Evolutionary conservation across 73 alveolate species (phyloP).

Genomic region (Tetrahymena thermophila): DNA sequence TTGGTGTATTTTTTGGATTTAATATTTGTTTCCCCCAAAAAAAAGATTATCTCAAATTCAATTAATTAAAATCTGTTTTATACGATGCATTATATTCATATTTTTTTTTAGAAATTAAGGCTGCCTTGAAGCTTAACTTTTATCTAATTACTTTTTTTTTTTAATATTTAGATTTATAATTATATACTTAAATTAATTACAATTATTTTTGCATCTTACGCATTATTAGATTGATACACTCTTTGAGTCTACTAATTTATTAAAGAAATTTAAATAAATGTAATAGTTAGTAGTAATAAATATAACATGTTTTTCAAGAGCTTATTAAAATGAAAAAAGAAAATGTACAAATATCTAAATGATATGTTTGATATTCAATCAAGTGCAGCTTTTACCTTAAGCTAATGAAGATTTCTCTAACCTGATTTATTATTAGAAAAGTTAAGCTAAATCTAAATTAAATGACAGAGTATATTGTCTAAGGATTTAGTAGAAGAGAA

Average conservation of each 20-base stretch:
- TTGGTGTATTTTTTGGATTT: background rate
- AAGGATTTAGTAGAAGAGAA: background rate
- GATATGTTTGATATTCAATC: background rate
- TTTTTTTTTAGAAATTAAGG: background rate
- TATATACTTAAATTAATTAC: background rate
- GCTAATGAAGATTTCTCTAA: background rate
- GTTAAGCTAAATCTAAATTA: background rate
- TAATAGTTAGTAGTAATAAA: background rate
- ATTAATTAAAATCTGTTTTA: background rate
- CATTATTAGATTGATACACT: background rate
- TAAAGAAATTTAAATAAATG: background rate
- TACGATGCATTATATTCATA: background rate
- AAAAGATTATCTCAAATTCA: background rate
- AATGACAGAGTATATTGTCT: background rate
- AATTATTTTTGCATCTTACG: background rate
- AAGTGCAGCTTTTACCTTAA: background rate
- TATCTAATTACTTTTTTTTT: too few relatives aligned
- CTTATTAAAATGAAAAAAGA: background rate
- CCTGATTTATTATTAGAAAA: background rate
- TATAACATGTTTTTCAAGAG: background rate
- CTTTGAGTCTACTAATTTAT: background rate
- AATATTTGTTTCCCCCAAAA: background rate
- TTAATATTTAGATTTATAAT: too few relatives aligned
- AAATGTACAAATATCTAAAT: background rate
- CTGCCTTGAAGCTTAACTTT: background rate